phyloP scores from a whole-genome alignment of 164 flowering plant genomes.

The Magnolia sinica region DNA sequence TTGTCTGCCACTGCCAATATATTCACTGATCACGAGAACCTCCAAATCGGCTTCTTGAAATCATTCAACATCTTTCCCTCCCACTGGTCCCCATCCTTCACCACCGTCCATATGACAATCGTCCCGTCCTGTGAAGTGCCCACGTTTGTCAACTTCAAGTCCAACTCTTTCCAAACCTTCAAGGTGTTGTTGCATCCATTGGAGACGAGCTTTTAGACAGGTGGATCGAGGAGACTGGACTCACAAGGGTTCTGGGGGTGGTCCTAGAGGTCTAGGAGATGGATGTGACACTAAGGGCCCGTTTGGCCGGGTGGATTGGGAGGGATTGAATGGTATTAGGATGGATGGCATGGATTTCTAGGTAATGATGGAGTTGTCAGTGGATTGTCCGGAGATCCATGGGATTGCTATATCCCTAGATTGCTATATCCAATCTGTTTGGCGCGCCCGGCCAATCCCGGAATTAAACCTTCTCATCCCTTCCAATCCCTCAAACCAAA shows the following conservation, averaged over 20 bases:
- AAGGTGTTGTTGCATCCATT: constrained; percentile 49
- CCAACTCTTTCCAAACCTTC: constrained; percentile 42
- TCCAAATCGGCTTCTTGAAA: constrained; percentile 45
- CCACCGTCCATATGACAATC: constrained; percentile 32
- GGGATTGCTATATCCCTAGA: too few relatives aligned
- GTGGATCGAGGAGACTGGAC: constrained; percentile 25
- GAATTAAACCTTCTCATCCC: too few relatives aligned
- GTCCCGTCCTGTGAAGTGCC: constrained; percentile 39
- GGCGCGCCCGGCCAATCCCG: too few relatives aligned
- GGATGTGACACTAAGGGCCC: constrained; percentile 51
- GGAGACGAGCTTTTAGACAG: constrained; percentile 45
- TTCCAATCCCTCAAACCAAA: too few relatives aligned
- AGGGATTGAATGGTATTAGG: too few relatives aligned
- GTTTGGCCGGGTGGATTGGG: too few relatives aligned
- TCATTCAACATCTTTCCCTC: constrained; percentile 42
- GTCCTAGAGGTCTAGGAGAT: constrained; percentile 51
- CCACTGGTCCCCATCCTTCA: constrained; percentile 47
- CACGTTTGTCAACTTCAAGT: constrained; percentile 46
- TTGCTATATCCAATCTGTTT: too few relatives aligned
- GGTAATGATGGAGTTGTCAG: too few relatives aligned
- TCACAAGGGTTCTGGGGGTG: constrained; percentile 38
- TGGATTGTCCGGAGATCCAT: too few relatives aligned
- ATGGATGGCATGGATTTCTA: too few relatives aligned
- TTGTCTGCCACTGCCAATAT: constrained; percentile 49
- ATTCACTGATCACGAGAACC: constrained; percentile 49